These are phyloP conservation scores for Ceratocystis huliohia DNA, from an alignment of 2,329 filamentous ascomycete species.

Conservation along the genomic window DNA sequence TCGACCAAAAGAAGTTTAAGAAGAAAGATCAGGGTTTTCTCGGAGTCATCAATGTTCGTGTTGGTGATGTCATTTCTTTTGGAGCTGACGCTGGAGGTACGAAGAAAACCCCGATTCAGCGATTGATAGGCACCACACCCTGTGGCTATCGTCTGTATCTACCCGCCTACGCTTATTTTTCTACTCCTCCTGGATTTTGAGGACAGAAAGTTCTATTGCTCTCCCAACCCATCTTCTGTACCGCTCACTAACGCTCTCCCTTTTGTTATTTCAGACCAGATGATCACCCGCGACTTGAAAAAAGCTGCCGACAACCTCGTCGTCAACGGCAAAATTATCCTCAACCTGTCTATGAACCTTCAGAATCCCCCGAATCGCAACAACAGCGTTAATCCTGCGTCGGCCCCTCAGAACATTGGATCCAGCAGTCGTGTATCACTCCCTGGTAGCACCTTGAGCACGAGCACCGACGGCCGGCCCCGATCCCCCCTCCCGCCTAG, in stretches of 20 bases:
- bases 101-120: not conserved
- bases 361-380: slow-evolving; percentile 50
- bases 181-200: no score
- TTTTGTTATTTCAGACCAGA: slow-evolving; percentile 55
- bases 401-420: slow-evolving; percentile 18
- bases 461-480: slow-evolving; percentile 29
- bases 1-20: slow-evolving; percentile 99
- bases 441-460: slow-evolving; percentile 30
- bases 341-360: slow-evolving; percentile 90
- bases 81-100: slow-evolving; percentile 81
- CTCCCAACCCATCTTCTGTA: no score
- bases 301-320: slow-evolving; percentile 97
- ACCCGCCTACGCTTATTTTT: no score
- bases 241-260: slow-evolving; percentile 12
- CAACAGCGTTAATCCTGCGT: slow-evolving; percentile 19
- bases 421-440: slow-evolving; percentile 34
- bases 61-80: slow-evolving; percentile 88
- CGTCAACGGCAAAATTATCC: slow-evolving; percentile 92
- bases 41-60: slow-evolving; percentile 91
- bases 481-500: slow-evolving; percentile 30
- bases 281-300: slow-evolving; percentile 93
- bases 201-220: no score
- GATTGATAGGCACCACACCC: no score
- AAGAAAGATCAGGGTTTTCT: slow-evolving; percentile 99
- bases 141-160: no score